Percentiles rank a stretch among this genome's conserved stretches.
phyloP scores from a whole-genome alignment of 805 yeast species.

The Saccharomycopsis sp. region DNA sequence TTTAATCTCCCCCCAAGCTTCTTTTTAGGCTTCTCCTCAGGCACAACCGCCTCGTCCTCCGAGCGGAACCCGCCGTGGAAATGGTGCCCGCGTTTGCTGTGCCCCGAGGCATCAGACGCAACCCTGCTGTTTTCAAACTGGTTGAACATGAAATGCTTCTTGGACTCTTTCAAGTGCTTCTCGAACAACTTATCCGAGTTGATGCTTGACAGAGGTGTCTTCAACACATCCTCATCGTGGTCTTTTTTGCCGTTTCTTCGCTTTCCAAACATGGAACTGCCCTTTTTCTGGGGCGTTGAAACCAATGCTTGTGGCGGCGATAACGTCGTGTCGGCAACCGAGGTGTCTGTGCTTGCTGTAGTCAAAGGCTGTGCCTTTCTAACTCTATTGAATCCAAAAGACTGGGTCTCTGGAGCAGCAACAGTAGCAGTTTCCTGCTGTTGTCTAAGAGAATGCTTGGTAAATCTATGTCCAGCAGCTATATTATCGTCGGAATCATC shows the following conservation, averaged over 20 bases:
- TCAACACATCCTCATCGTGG: conserved; percentile 12
- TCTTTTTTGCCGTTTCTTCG: conserved; percentile 3
- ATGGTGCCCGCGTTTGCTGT: background rate
- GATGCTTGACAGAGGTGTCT: conserved; percentile 18
- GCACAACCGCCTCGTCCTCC: background rate
- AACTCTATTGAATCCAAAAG: background rate
- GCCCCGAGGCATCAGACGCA: background rate
- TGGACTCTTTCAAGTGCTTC: conserved; percentile 19
- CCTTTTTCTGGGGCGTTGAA: background rate
- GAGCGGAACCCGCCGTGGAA: background rate
- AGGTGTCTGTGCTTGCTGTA: background rate
- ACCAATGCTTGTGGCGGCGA: background rate
- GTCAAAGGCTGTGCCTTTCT: background rate
- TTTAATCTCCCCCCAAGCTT: conserved; percentile 1
- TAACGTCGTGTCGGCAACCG: background rate
- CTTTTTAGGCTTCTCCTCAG: conserved; percentile 1
- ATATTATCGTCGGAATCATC: conserved; percentile 1
- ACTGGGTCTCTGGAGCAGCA: background rate
- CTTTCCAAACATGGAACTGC: background rate
- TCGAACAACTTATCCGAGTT: conserved; percentile 21
- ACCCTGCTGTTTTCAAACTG: conserved; percentile 7
- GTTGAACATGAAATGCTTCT: conserved; percentile 12
- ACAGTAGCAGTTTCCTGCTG: background rate
- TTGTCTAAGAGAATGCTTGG: background rate
- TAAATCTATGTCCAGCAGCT: background rate